Evolutionary conservation across 2,329 filamentous ascomycete genomes (phyloP).

Genomic region (Endoconidiophora laricicola): DNA sequence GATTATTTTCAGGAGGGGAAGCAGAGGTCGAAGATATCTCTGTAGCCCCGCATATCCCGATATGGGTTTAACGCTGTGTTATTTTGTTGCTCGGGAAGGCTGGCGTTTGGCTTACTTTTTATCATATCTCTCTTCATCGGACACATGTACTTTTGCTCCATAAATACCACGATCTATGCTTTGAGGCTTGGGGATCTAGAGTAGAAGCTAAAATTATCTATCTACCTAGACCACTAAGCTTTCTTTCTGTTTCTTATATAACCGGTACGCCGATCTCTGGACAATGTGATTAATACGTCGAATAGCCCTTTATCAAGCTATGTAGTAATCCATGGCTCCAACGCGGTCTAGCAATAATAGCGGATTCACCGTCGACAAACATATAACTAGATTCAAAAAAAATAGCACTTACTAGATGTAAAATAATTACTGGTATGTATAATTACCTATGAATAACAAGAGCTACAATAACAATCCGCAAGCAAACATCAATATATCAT

Average conservation of each 20-base stretch:
- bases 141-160: slow-evolving; percentile 11
- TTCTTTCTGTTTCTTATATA: neutral
- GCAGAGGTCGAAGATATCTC: slow-evolving; percentile 3
- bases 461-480: too few relatives aligned
- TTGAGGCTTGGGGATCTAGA: slow-evolving; percentile 3
- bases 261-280: neutral
- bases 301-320: too few relatives aligned
- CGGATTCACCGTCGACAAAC: too few relatives aligned
- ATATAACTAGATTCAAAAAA: too few relatives aligned
- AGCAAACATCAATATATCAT: too few relatives aligned
- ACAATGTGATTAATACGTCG: neutral
- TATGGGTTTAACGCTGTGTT: slow-evolving; percentile 13
- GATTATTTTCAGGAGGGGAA: slow-evolving; percentile 1
- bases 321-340: too few relatives aligned
- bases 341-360: too few relatives aligned
- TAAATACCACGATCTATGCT: slow-evolving; percentile 10
- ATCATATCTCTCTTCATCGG: slow-evolving; percentile 9
- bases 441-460: too few relatives aligned
- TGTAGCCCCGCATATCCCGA: neutral
- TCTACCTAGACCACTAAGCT: neutral
- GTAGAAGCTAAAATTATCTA: neutral
- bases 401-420: too few relatives aligned
- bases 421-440: too few relatives aligned
- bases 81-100: slow-evolving; percentile 13
- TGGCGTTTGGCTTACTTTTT: slow-evolving; percentile 14